Evolutionary conservation across 192 early-diverging fungal genomes (phyloP).

Genomic region (Gonapodya sp.): DNA sequence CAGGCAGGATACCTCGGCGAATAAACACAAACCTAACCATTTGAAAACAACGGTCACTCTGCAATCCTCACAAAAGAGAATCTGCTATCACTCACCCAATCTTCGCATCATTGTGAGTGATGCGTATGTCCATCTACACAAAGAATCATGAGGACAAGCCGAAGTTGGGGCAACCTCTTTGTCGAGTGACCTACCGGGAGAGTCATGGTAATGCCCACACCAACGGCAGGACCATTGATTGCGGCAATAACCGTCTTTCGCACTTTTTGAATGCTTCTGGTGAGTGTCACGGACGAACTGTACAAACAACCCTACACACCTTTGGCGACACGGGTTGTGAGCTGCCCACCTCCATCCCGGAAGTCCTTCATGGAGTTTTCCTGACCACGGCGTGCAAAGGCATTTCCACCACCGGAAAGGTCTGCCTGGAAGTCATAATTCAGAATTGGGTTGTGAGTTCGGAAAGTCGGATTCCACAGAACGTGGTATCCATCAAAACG

Average conservation of each 20-base stretch:
- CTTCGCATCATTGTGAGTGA: slow-evolving; percentile 16
- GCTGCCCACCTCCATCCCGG: neutral
- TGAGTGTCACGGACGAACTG: neutral
- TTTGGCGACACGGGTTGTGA: slow-evolving; percentile 16
- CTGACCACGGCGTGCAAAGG: neutral
- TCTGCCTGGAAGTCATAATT: slow-evolving; percentile 12
- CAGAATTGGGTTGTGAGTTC: neutral
- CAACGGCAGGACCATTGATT: slow-evolving; percentile 25
- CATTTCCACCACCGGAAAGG: slow-evolving; percentile 16
- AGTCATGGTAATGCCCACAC: slow-evolving; percentile 18
- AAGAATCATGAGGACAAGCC: too few relatives aligned
- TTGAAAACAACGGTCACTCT: neutral
- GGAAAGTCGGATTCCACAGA: too few relatives aligned
- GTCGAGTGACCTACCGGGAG: too few relatives aligned
- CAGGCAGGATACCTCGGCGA: slow-evolving; percentile 13
- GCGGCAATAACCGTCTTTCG: slow-evolving; percentile 19
- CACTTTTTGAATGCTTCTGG: neutral
- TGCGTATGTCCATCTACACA: slow-evolving; percentile 20
- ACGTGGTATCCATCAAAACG: too few relatives aligned
- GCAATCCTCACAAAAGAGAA: neutral
- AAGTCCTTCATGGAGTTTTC: slow-evolving; percentile 13
- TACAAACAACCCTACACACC: neutral
- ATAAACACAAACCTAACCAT: slow-evolving; percentile 13
- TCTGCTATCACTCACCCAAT: slow-evolving; percentile 26
- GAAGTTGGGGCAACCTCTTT: too few relatives aligned